These are phyloP conservation scores for Podila verticillata DNA, from an alignment of 192 early-diverging fungal genomes.

Conservation along the genomic window DNA sequence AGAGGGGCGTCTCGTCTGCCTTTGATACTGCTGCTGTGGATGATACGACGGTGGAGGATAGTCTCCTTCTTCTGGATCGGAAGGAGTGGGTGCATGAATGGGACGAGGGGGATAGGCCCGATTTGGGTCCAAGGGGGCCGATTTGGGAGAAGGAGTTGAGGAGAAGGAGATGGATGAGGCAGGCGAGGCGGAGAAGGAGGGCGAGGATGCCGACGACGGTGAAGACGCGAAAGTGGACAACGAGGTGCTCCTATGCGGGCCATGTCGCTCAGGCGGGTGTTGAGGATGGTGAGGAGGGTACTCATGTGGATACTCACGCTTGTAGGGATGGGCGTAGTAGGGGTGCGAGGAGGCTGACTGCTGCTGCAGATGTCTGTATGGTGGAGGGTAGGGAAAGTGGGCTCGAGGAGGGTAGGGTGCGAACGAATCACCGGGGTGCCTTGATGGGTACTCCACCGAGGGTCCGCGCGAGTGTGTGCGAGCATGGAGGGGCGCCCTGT, in stretches of 20 bases:
- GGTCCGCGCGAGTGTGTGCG: constrained; percentile 2
- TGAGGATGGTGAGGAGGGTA: neutral
- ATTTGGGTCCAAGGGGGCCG: neutral
- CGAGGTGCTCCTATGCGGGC: neutral
- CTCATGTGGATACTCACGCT: neutral
- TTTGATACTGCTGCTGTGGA: neutral
- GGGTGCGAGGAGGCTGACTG: constrained; percentile 1
- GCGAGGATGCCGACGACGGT: neutral
- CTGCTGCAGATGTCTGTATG: neutral
- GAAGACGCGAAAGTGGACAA: neutral
- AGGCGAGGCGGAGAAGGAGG: neutral
- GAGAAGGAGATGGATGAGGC: constrained; percentile 1
- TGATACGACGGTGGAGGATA: neutral
- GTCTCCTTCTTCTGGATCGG: neutral
- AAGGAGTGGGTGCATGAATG: neutral
- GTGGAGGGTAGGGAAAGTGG: neutral
- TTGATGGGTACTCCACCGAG: constrained; percentile 2
- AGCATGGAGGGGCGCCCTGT: neutral
- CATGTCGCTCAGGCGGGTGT: neutral
- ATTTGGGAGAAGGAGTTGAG: neutral
- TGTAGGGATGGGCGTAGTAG: neutral
- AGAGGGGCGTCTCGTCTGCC: neutral
- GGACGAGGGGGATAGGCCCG: neutral
- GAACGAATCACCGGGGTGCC: neutral
- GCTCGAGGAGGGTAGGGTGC: neutral